phyloP scores from a whole-genome alignment of 345 rosid genomes.

The Eucalyptus cloeziana region DNA sequence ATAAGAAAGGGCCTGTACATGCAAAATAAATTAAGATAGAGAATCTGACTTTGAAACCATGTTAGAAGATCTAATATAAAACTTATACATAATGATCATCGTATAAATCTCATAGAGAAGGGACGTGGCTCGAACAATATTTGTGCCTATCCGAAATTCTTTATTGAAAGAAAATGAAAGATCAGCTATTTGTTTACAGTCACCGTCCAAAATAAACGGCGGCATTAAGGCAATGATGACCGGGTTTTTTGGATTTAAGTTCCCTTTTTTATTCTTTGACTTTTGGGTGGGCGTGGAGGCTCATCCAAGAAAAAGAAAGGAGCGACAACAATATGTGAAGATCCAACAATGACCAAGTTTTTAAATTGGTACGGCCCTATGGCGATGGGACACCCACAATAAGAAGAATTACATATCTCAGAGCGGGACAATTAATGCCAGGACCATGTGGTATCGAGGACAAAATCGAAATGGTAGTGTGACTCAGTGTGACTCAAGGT shows the following conservation, averaged over 20 bases:
- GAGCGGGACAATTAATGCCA: not conserved
- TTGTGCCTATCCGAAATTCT: not conserved
- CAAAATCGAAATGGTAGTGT: not conserved
- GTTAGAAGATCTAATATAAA: not conserved
- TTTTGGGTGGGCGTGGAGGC: not conserved
- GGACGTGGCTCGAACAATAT: not conserved
- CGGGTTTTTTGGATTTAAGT: not conserved
- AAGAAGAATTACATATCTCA: not conserved
- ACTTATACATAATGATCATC: not conserved
- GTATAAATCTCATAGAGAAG: not conserved
- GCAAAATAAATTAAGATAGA: not conserved
- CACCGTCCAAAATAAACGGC: not conserved
- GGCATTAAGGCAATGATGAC: not conserved
- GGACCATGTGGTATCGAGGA: not conserved
- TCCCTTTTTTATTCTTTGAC: not conserved
- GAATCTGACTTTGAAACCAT: not conserved
- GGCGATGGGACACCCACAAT: not conserved
- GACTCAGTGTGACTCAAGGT: not conserved
- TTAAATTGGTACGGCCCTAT: not conserved
- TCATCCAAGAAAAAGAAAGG: not conserved
- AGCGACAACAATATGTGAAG: not conserved
- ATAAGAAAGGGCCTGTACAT: not conserved
- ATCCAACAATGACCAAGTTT: not conserved
- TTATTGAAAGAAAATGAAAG: not conserved
- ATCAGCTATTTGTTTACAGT: not conserved